A percentile compares a stretch with the other conserved stretches of the same genome.
Conservation (phyloP, 2,329 filamentous ascomycete genomes). For the Paracorniculantispora psalliotae region DNA sequence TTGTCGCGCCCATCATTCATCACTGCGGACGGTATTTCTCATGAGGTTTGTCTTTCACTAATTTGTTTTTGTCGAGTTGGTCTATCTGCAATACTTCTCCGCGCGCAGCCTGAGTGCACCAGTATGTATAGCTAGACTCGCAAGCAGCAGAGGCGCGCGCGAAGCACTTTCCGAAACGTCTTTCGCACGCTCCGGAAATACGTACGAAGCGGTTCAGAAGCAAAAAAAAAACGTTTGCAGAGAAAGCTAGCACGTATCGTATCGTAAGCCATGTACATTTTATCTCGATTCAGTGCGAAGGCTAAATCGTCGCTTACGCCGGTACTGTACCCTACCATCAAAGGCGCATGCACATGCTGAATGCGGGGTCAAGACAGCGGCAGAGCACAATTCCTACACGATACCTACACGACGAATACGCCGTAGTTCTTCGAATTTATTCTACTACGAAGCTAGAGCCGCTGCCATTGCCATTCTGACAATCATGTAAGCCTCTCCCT, state of each 20-base stretch:
- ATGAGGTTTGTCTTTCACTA: neutral
- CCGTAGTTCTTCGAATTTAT: neutral
- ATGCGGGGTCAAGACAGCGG: neutral
- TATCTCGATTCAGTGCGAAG: too few species aligned
- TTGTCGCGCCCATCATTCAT: neutral
- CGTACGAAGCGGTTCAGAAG: too few species aligned
- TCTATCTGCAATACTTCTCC: neutral
- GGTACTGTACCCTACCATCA: neutral
- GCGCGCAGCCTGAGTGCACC: too few species aligned
- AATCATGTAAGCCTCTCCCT: neutral
- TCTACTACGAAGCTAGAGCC: neutral
- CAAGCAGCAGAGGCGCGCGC: too few species aligned
- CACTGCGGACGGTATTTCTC: neutral
- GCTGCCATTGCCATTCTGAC: neutral
- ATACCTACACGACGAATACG: neutral
- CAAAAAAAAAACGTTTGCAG: too few species aligned
- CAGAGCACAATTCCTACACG: too few species aligned
- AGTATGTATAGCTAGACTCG: too few species aligned
- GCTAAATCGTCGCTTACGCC: too few species aligned
- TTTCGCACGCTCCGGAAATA: too few species aligned
- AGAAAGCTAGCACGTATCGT: neutral
- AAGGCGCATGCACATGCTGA: neutral
- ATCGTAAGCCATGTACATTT: neutral
- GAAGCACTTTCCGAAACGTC: too few species aligned
- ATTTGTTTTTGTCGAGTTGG: neutral